Evolutionary conservation across 352 stramenopile genomes (phyloP), one percentile per base, ranked within the genome.

Genomic region (Globisporangium barbulae): DNA sequence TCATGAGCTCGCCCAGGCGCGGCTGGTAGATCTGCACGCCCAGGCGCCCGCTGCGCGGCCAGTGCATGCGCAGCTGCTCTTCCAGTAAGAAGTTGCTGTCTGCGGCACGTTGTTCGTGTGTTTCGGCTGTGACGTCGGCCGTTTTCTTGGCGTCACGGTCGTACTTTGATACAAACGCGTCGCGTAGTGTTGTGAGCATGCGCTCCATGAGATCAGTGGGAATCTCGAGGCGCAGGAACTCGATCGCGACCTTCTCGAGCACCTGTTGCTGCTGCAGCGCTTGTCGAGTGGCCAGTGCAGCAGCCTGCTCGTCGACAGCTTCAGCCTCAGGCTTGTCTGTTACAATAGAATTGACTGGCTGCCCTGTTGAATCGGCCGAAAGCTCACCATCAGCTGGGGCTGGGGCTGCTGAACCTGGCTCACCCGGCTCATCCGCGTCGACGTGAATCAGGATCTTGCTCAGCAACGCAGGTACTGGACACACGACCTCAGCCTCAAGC

Each of bases 21-120:
- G 91, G 90, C 53, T 97, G 82, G 56, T 88, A 88, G 47, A 88
- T 87, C 53, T 96, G 87, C 28, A 97, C 90, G 55, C 96, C 86
- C 22, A 91, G 68, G 25, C 85, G 75, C 5, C 88, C 87, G 59
- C 79, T 91, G 13, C 88, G 80, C 3, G 91, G 91, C 90, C 91
- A 97, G 66, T 97, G 91, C 74, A 89, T 81, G 4, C 91, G 79
- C 25, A 97, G 67, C 28, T 80, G 73, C 67, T 97, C 90, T 61
- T 97, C 90, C 0, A 97, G 75, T 8, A 90, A 48, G 25, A 78
- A 58, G 5, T 74, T 72, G 6, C 66, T 75, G 3, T 66, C 68
- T 5, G 74, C 64, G 12, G 83, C 50, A 0, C 86, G 72, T 47
- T 88, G 64, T 15, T 72, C 67, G 10, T 74, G 69, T 6, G 69